Percentiles rank a stretch among this genome's conserved stretches.
Evolutionary conservation across 1,139 yeast species (phyloP).

Genomic region (Tardiomyces digboiensis): DNA sequence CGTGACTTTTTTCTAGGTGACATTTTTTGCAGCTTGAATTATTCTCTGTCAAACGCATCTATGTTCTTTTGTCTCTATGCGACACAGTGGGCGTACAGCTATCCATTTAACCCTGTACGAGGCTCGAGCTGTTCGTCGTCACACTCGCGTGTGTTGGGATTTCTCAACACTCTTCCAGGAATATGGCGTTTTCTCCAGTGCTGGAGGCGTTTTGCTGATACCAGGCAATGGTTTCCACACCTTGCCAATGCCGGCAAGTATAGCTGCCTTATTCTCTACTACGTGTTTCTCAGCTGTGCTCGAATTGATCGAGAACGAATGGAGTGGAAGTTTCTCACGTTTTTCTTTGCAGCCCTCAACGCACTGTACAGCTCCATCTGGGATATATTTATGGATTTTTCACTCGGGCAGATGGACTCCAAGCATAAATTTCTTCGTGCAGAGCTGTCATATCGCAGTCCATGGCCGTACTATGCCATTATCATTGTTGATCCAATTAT

Average conservation of each 20-base stretch:
- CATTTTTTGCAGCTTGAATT: slow-evolving; percentile 77
- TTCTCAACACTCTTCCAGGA: slow-evolving; percentile 74
- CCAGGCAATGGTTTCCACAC: slow-evolving; percentile 97
- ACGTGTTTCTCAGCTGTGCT: slow-evolving; percentile 69
- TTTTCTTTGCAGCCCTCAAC: slow-evolving; percentile 65
- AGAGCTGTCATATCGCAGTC: slow-evolving; percentile 51
- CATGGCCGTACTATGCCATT: slow-evolving; percentile 61
- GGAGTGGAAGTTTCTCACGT: slow-evolving; percentile 46
- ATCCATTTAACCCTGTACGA: not conserved
- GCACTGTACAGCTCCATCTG: slow-evolving; percentile 63
- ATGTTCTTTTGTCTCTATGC: slow-evolving; percentile 80
- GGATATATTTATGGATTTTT: slow-evolving; percentile 97
- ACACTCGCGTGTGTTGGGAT: slow-evolving; percentile 67
- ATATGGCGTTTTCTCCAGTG: slow-evolving; percentile 91
- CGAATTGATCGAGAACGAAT: slow-evolving; percentile 45
- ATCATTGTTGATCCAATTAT: slow-evolving; percentile 63
- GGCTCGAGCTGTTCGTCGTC: slow-evolving; percentile 63
- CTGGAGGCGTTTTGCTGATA: slow-evolving; percentile 80
- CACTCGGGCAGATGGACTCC: slow-evolving; percentile 58
- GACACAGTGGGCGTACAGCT: slow-evolving; percentile 42
- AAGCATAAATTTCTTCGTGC: slow-evolving; percentile 56
- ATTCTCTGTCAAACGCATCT: slow-evolving; percentile 77
- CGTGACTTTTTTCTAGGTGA: slow-evolving; percentile 92
- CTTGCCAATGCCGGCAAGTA: slow-evolving; percentile 85
- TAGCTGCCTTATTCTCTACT: slow-evolving; percentile 52